These are phyloP conservation scores for Trichosanthes truncata DNA, from an alignment of 306 rosid genomes.

Conservation along the genomic window DNA sequence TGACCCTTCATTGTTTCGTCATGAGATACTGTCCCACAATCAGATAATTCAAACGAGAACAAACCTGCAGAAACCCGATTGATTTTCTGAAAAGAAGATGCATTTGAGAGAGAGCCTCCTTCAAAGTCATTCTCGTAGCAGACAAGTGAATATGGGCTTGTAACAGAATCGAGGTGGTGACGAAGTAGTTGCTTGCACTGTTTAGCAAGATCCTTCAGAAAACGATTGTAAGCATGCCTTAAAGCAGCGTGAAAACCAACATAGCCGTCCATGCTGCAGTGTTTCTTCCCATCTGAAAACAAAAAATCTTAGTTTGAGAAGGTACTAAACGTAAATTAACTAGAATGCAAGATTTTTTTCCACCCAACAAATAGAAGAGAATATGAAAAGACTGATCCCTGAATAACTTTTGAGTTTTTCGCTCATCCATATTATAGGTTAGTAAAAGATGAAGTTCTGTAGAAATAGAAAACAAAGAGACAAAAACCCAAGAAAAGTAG, in stretches of 20 bases:
- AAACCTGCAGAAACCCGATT: conserved; percentile 43
- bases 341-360: not conserved
- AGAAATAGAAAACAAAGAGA: not conserved
- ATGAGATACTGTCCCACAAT: conserved; percentile 28
- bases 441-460: not conserved
- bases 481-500: not conserved
- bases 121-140: conserved; percentile 62
- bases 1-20: conserved; percentile 43
- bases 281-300: conserved; percentile 52
- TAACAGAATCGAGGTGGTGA: conserved; percentile 90
- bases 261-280: conserved; percentile 74
- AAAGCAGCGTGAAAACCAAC: conserved; percentile 92
- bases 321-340: not conserved
- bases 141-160: conserved; percentile 91
- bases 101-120: conserved; percentile 30
- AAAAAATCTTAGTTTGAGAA: not conserved
- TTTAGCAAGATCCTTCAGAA: conserved; percentile 66
- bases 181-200: conserved; percentile 81
- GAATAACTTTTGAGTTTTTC: not conserved
- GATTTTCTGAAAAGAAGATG: conserved; percentile 33
- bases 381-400: not conserved
- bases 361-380: not conserved
- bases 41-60: conserved; percentile 61
- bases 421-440: not conserved
- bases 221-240: conserved; percentile 63